Percentiles rank a stretch among this genome's conserved stretches.
Conservation (phyloP, 495 filamentous ascomycete species). For the Talaromyces nanjingensis region DNA sequence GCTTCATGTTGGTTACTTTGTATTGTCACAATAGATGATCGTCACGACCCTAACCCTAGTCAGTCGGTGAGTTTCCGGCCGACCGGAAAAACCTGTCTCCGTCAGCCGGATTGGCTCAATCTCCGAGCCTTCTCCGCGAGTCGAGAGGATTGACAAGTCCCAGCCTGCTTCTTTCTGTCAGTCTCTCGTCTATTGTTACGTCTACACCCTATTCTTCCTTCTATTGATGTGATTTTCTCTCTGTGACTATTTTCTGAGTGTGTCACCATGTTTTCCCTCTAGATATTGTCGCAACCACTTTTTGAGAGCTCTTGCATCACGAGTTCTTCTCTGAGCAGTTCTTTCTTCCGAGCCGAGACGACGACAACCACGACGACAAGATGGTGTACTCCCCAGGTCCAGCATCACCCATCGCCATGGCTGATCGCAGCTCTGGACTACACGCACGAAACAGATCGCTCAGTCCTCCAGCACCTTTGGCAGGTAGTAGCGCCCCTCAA, state of each 20-base stretch:
- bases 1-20: not conserved
- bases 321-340: not conserved
- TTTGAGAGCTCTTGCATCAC: not conserved
- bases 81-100: not conserved
- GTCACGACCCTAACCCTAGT: not conserved
- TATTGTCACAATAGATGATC: not conserved
- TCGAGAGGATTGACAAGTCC: not conserved
- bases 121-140: slow-evolving; percentile 1
- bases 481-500: slow-evolving; percentile 21
- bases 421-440: slow-evolving; percentile 14
- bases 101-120: not conserved
- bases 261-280: not conserved
- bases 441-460: slow-evolving; percentile 27
- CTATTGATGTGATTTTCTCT: not conserved
- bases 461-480: slow-evolving; percentile 24
- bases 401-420: slow-evolving; percentile 24
- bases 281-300: not conserved
- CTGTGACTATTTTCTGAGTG: not conserved
- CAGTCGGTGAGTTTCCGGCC: not conserved
- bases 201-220: not conserved
- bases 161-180: not conserved
- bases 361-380: not conserved
- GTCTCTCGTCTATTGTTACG: not conserved
- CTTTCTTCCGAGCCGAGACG: not conserved
- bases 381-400: slow-evolving; percentile 35